These are phyloP conservation scores for Diaporthe eres DNA, from an alignment of 2,329 filamentous ascomycete genomes.

Conservation along the genomic window DNA sequence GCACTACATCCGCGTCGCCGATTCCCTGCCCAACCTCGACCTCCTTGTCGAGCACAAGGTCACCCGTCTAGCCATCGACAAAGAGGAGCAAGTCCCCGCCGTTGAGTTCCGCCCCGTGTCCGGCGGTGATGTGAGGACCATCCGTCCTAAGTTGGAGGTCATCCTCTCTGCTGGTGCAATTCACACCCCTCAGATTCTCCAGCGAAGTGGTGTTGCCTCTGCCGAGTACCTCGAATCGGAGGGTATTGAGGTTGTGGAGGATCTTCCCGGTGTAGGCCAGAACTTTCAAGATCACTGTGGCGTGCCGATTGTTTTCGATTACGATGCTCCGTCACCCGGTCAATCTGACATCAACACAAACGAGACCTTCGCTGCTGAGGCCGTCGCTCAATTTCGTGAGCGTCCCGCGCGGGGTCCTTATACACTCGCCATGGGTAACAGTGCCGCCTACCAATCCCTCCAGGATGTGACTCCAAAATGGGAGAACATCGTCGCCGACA, in stretches of 20 bases:
- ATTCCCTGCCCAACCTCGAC: conserved; percentile 13
- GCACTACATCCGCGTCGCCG: conserved; percentile 3
- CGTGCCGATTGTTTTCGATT: background rate
- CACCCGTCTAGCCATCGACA: background rate
- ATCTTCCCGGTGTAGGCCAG: conserved; percentile 52
- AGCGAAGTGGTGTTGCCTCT: conserved; percentile 52
- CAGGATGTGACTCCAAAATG: conserved; percentile 11
- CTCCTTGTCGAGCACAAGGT: conserved; percentile 16
- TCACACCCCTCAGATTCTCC: conserved; percentile 52
- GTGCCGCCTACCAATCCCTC: conserved; percentile 1
- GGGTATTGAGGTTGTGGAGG: conserved; percentile 47
- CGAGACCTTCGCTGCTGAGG: conserved; percentile 13
- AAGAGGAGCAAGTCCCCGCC: background rate
- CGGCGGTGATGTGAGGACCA: background rate
- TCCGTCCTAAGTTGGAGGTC: conserved; percentile 45
- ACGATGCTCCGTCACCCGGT: background rate
- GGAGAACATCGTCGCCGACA: conserved; percentile 1
- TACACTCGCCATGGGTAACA: background rate
- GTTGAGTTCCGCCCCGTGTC: conserved; percentile 5
- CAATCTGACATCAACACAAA: background rate
- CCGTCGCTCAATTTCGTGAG: conserved; percentile 13
- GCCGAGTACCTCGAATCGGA: conserved; percentile 44
- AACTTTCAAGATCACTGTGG: conserved; percentile 48
- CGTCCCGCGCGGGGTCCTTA: conserved; percentile 19
- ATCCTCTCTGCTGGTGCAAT: conserved; percentile 51